phyloP scores from a whole-genome alignment of 495 filamentous ascomycete species.

The Chaetomium tenue region DNA sequence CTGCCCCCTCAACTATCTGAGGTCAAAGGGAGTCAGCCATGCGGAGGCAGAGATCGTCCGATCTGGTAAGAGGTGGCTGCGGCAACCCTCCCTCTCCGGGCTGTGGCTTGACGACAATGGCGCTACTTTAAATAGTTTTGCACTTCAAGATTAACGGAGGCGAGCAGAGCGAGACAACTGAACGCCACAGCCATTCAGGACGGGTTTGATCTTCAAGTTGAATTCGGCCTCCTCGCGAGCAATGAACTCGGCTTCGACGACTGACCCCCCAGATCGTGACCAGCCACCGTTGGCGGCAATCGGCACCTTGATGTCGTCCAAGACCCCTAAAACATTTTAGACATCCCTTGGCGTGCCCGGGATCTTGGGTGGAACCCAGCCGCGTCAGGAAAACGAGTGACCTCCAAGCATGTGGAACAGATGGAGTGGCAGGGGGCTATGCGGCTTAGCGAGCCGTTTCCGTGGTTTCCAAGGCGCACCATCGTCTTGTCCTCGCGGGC shows the following conservation, averaged over 20 bases:
- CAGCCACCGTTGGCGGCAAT: neutral
- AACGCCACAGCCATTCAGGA: neutral
- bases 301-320: neutral
- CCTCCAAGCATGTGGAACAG: neutral
- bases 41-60: neutral
- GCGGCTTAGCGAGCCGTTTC: conserved; percentile 15
- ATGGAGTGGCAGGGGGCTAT: conserved; percentile 3
- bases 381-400: neutral
- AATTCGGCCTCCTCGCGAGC: neutral
- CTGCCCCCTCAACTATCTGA: no score
- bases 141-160: neutral
- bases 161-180: neutral
- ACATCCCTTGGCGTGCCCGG: neutral
- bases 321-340: neutral
- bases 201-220: neutral
- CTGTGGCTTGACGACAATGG: neutral
- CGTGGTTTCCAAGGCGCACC: conserved; percentile 25
- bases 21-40: no score
- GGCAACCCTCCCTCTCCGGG: no score
- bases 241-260: no score
- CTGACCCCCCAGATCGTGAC: neutral
- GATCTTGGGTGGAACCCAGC: neutral
- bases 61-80: neutral
- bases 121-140: neutral
- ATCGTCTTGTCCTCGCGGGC: conserved; percentile 1